Percentiles rank a stretch among this genome's conserved stretches.
phyloP scores from a whole-genome alignment of 2,329 filamentous ascomycete genomes.

The Colletotrichum lentis region DNA sequence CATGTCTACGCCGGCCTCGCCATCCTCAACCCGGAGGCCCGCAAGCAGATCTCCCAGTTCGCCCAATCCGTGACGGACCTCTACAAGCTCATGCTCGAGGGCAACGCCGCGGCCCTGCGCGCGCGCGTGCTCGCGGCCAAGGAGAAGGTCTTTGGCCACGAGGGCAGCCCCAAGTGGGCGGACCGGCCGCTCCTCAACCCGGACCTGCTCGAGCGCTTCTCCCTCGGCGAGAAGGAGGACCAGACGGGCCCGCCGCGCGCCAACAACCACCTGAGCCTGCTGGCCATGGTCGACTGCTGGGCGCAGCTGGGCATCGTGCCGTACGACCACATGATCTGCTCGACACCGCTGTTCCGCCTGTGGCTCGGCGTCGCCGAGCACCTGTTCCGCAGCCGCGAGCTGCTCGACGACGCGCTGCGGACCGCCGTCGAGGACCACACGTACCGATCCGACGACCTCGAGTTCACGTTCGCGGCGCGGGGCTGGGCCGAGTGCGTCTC shows the following conservation, averaged over 20 bases:
- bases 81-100: constrained; percentile 96
- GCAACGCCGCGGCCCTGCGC: constrained; percentile 77
- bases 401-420: constrained; percentile 84
- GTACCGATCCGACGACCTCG: constrained; percentile 93
- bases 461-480: constrained; percentile 95
- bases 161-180: constrained; percentile 66
- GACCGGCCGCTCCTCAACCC: constrained; percentile 78
- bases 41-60: constrained; percentile 93
- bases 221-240: constrained; percentile 72
- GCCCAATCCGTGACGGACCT: constrained; percentile 90
- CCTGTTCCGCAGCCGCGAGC: constrained; percentile 81
- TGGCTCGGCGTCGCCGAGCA: constrained; percentile 98
- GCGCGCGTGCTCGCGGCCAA: constrained; percentile 70
- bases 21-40: constrained; percentile 93
- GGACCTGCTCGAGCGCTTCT: constrained; percentile 87
- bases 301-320: constrained; percentile 91
- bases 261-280: constrained; percentile 91
- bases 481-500: constrained; percentile 96
- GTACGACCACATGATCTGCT: constrained; percentile 99
- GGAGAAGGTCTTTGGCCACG: constrained; percentile 75
- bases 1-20: constrained; percentile 98
- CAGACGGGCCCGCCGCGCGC: constrained; percentile 64
- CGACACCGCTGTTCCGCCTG: constrained; percentile 93
- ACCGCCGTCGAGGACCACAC: constrained; percentile 89
- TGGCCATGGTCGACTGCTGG: constrained; percentile 99